phyloP scores from a whole-genome alignment of 768 basidiomycete species.

The Mycena amicta region DNA sequence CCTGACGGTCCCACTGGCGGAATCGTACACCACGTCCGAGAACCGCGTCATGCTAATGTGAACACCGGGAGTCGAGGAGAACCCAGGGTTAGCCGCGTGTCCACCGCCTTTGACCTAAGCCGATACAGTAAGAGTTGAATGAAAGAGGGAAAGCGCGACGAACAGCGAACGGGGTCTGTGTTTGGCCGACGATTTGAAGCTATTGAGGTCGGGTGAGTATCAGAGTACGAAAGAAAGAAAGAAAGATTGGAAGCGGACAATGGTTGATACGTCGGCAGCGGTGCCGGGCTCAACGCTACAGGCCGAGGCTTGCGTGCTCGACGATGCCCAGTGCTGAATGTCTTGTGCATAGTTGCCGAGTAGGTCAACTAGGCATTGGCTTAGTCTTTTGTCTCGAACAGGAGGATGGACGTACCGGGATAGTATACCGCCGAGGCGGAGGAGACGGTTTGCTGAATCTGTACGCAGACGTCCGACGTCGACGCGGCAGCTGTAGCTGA shows the following conservation, averaged over 20 bases:
- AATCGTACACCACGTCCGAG: constrained; percentile 45
- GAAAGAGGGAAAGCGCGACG: constrained; percentile 4
- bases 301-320: constrained; percentile 45
- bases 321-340: constrained; percentile 53
- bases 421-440: too few relatives aligned
- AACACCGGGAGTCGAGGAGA: constrained; percentile 62
- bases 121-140: neutral
- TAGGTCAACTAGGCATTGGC: too few relatives aligned
- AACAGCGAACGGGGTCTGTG: constrained; percentile 57
- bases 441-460: too few relatives aligned
- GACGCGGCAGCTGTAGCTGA: too few relatives aligned
- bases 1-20: constrained; percentile 38
- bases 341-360: constrained; percentile 42
- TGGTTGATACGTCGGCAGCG: constrained; percentile 49
- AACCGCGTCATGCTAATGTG: constrained; percentile 60
- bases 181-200: constrained; percentile 50
- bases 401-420: too few relatives aligned
- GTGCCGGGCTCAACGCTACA: constrained; percentile 65
- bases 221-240: neutral
- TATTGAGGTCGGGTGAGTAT: constrained; percentile 24
- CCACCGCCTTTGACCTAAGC: constrained; percentile 65
- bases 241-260: constrained; percentile 40
- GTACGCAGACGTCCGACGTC: too few relatives aligned
- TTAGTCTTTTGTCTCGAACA: too few relatives aligned
- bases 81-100: constrained; percentile 55